Evolutionary conservation across 805 yeast species (phyloP).

Genomic region (Ogataea ramenticola): DNA sequence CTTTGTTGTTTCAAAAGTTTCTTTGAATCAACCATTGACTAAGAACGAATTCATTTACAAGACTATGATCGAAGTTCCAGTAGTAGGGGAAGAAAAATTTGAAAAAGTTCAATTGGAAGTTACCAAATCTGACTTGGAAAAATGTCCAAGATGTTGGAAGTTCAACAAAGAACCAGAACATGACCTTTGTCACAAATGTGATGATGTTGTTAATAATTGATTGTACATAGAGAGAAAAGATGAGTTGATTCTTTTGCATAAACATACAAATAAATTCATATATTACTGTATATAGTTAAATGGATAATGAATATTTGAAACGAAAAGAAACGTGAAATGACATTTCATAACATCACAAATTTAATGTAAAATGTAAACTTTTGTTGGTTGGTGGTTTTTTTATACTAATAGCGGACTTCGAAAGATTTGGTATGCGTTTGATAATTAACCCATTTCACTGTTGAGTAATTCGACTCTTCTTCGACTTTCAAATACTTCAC

Average conservation of each 20-base stretch:
- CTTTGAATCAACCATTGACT: slow-evolving; percentile 21
- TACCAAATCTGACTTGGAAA: slow-evolving; percentile 28
- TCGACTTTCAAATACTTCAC: slow-evolving; percentile 65
- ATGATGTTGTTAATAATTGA: slow-evolving; percentile 25
- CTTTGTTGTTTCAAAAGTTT: slow-evolving; percentile 57
- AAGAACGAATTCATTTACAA: slow-evolving; percentile 3
- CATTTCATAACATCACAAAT: too few species aligned
- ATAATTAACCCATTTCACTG: slow-evolving; percentile 87
- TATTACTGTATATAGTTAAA: neutral
- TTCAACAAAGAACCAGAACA: slow-evolving; percentile 45
- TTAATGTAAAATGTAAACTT: too few species aligned
- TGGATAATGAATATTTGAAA: too few species aligned
- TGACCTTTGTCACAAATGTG: slow-evolving; percentile 62
- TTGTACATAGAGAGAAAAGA: neutral
- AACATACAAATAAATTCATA: too few species aligned
- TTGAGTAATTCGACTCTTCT: slow-evolving; percentile 51
- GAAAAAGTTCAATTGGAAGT: slow-evolving; percentile 21
- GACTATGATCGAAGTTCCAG: slow-evolving; percentile 7
- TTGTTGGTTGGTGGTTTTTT: neutral
- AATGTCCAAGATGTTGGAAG: slow-evolving; percentile 97
- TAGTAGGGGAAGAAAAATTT: slow-evolving; percentile 8
- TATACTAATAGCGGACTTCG: slow-evolving; percentile 60
- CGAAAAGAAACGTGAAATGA: too few species aligned
- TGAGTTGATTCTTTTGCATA: too few species aligned
- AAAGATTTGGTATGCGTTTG: slow-evolving; percentile 69